phyloP scores from a whole-genome alignment of 257 asterid genomes.

The Prunella vulgaris region DNA sequence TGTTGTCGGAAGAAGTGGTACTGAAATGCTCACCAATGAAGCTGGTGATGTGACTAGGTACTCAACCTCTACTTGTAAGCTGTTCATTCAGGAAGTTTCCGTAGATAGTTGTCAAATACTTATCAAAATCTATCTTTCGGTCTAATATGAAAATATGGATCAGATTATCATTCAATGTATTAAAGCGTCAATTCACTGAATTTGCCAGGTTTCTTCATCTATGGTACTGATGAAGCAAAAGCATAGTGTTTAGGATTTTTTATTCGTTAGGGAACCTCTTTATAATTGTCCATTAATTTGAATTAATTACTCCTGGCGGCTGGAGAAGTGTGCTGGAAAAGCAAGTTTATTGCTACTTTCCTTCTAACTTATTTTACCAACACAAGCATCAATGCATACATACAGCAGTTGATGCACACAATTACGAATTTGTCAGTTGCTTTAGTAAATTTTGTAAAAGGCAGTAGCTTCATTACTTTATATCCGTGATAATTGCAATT shows the following conservation, averaged over 20 bases:
- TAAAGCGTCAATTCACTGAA: conserved; percentile 10
- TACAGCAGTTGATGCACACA: neutral
- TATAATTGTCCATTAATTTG: neutral
- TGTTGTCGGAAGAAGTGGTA: conserved; percentile 89
- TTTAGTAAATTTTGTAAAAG: neutral
- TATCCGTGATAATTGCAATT: neutral
- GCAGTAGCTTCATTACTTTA: conserved; percentile 6
- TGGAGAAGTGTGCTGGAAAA: neutral
- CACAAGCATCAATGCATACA: neutral
- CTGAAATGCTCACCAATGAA: conserved; percentile 94
- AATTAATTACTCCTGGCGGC: neutral
- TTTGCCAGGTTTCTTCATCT: neutral
- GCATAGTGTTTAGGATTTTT: neutral
- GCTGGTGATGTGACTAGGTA: conserved; percentile 98
- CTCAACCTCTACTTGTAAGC: neutral
- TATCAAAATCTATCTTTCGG: neutral
- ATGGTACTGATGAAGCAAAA: neutral
- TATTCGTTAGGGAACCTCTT: neutral
- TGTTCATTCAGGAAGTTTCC: neutral
- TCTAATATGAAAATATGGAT: neutral
- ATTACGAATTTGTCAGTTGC: conserved; percentile 4
- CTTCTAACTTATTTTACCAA: neutral
- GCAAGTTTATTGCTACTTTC: conserved; percentile 2
- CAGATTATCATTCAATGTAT: neutral
- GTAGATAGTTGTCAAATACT: neutral